These are phyloP conservation scores for Ophiosphaerella herpotricha DNA, from an alignment of 2,329 filamentous ascomycete genomes.

Conservation along the genomic window DNA sequence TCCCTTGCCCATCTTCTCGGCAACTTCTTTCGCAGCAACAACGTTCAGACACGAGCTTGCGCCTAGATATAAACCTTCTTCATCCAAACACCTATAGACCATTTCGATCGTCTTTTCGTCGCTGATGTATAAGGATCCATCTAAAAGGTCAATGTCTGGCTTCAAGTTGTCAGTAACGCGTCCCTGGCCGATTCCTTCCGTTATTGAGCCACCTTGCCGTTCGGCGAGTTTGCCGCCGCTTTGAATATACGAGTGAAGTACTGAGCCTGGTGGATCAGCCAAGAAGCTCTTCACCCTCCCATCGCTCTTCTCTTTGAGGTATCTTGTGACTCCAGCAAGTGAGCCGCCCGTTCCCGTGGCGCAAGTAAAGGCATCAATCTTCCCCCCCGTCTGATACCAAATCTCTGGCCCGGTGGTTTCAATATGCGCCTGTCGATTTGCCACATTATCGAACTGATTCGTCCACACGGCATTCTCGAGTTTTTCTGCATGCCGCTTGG, in stretches of 20 bases:
- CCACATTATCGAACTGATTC: conserved; percentile 97
- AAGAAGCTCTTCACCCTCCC: conserved; percentile 85
- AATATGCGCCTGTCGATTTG: conserved; percentile 91
- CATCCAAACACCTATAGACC: conserved; percentile 94
- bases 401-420: conserved; percentile 98
- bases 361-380: conserved; percentile 92
- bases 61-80: conserved; percentile 93
- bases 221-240: conserved; percentile 85
- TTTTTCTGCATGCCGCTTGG: conserved; percentile 81
- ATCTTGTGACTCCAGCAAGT: conserved; percentile 84
- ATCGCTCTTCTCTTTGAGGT: conserved; percentile 79
- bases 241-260: conserved; percentile 88
- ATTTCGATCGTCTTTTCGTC: conserved; percentile 97
- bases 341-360: conserved; percentile 93
- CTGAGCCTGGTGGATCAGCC: conserved; percentile 90
- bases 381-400: conserved; percentile 86
- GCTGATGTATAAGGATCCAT: conserved; percentile 80
- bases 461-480: conserved; percentile 95
- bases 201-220: conserved; percentile 84
- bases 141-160: conserved; percentile 81
- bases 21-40: conserved; percentile 91
- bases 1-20: conserved; percentile 84
- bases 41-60: conserved; percentile 95
- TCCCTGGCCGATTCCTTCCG: conserved; percentile 96
- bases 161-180: conserved; percentile 93